Evolutionary conservation across 306 rosid species (phyloP).

Genomic region (Pyrus pyrifolia): DNA sequence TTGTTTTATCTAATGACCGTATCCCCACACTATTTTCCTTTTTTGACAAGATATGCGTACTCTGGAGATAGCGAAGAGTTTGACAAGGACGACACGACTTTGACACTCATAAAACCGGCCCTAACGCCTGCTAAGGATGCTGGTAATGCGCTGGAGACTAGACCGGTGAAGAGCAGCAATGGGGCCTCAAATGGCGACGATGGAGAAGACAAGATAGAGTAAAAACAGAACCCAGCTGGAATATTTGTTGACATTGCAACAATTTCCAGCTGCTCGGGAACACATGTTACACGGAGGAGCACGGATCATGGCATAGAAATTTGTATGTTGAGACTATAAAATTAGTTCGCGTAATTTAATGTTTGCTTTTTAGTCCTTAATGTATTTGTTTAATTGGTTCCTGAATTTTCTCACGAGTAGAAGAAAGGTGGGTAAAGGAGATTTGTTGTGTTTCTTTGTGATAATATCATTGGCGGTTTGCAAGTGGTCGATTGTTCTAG

Average conservation of each 20-base stretch:
- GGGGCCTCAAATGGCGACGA: conserved; percentile 46
- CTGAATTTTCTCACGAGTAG: neutral
- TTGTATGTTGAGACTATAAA: neutral
- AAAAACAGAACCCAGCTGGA: conserved; percentile 16
- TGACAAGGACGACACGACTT: conserved; percentile 67
- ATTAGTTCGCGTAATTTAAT: neutral
- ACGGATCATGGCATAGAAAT: neutral
- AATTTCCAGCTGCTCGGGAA: conserved; percentile 10
- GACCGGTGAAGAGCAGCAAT: conserved; percentile 33
- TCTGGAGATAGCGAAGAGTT: conserved; percentile 70
- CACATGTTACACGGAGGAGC: neutral
- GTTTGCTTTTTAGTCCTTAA: neutral
- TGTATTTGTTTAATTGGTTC: conserved; percentile 20
- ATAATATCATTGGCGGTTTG: neutral
- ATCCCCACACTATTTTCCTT: neutral
- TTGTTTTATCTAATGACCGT: too few relatives aligned
- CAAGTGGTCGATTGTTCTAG: neutral
- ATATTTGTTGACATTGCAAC: conserved; percentile 23
- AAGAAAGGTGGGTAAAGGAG: neutral
- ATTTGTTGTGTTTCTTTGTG: neutral
- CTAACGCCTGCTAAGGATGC: conserved; percentile 56
- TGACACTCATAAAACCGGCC: conserved; percentile 84
- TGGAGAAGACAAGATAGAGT: conserved; percentile 90
- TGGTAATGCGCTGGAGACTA: conserved; percentile 37
- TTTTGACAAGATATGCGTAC: conserved; percentile 59